A percentile compares a stretch with the other conserved stretches of the same genome.
These are phyloP conservation scores for Penicillium cosmopolitanum DNA, from an alignment of 495 filamentous ascomycete genomes.

Conservation along the genomic window DNA sequence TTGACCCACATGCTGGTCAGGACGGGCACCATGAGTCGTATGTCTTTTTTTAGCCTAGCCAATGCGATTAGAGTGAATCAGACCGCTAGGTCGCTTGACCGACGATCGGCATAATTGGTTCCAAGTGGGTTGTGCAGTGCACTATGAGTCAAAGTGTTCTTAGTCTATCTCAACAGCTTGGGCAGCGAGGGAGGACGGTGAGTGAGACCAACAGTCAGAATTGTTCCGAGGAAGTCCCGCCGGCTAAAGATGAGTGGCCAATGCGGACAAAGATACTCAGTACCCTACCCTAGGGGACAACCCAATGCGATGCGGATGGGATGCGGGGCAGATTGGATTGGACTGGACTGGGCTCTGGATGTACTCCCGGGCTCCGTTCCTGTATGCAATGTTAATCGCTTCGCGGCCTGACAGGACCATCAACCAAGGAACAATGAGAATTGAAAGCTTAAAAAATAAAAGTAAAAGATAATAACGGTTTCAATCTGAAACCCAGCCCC, in stretches of 20 bases:
- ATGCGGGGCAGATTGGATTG: background rate
- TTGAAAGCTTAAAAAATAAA: slow-evolving; percentile 3
- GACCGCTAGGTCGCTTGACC: background rate
- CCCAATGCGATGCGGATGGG: background rate
- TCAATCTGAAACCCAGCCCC: slow-evolving; percentile 36
- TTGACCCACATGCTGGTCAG: too few relatives aligned
- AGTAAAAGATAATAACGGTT: background rate
- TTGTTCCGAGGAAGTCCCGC: background rate
- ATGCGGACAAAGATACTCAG: background rate
- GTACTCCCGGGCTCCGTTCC: background rate
- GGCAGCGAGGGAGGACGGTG: background rate
- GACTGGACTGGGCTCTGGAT: background rate
- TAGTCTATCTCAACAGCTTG: background rate
- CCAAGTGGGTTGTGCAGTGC: background rate
- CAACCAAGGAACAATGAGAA: background rate
- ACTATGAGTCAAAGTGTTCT: background rate
- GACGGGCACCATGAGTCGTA: too few relatives aligned
- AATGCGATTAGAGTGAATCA: background rate
- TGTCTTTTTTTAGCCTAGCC: background rate
- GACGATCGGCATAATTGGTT: background rate
- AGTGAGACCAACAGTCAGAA: background rate
- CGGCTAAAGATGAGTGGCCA: background rate
- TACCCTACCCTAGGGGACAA: background rate
- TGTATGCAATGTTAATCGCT: slow-evolving; percentile 5
- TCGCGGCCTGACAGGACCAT: slow-evolving; percentile 1